These are phyloP conservation scores for Ophioceras dolichostomum DNA, from an alignment of 2,329 filamentous ascomycete species.

Conservation along the genomic window DNA sequence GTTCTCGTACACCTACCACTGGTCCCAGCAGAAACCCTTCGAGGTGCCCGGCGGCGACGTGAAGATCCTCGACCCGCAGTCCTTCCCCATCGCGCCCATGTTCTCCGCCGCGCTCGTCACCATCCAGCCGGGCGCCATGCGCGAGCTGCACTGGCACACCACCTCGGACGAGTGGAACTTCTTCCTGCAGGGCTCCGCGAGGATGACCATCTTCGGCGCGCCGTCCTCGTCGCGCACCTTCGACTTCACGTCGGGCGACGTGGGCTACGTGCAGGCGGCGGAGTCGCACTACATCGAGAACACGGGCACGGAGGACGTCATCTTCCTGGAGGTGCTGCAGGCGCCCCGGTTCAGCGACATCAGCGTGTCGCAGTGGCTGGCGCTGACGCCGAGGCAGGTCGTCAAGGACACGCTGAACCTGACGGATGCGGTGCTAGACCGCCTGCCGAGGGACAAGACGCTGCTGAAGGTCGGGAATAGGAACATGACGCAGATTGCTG, in stretches of 20 bases:
- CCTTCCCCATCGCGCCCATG: slow-evolving; percentile 41
- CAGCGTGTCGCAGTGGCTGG: slow-evolving; percentile 45
- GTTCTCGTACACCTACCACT: slow-evolving; percentile 34
- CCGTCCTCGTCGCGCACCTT: slow-evolving; percentile 38
- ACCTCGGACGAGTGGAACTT: slow-evolving; percentile 49
- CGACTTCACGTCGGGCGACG: slow-evolving; percentile 46
- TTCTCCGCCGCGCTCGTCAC: slow-evolving; percentile 46
- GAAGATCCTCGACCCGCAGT: slow-evolving; percentile 44
- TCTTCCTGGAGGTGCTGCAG: slow-evolving; percentile 48
- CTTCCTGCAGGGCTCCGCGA: slow-evolving; percentile 42
- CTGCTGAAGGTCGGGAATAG: slow-evolving; percentile 7
- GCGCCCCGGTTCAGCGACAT: slow-evolving; percentile 39
- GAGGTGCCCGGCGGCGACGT: slow-evolving; percentile 42
- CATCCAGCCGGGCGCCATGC: slow-evolving; percentile 49
- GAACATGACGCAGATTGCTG: slow-evolving; percentile 9
- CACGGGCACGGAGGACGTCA: slow-evolving; percentile 40
- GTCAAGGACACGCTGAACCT: slow-evolving; percentile 37
- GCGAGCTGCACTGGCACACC: slow-evolving; percentile 53
- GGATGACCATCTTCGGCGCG: slow-evolving; percentile 42
- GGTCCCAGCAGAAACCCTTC: slow-evolving; percentile 36
- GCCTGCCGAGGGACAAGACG: slow-evolving; percentile 8
- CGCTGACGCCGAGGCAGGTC: slow-evolving; percentile 43
- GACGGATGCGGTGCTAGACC: slow-evolving; percentile 6
- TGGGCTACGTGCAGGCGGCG: slow-evolving; percentile 43
- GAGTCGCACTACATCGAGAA: slow-evolving; percentile 50